Evolutionary conservation across 1,284 basidiomycete species (phyloP).

Genomic region (Porogramme epimiltina): DNA sequence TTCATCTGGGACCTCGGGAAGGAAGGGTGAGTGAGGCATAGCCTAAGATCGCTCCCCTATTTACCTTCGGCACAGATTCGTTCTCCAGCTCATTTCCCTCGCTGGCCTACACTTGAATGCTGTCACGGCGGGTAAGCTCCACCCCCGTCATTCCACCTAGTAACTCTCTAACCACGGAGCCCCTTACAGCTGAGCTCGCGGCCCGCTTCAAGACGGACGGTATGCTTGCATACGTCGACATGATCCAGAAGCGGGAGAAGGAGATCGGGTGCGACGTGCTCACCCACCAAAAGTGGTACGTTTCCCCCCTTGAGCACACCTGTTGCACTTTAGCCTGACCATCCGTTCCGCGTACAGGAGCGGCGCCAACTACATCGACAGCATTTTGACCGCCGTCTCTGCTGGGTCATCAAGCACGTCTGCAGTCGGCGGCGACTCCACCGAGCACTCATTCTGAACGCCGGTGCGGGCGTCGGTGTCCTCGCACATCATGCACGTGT

Average conservation of each 20-base stretch:
- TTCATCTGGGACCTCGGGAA: conserved; percentile 93
- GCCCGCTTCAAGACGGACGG: conserved; percentile 79
- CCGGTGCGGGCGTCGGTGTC: no score
- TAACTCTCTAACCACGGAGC: not conserved
- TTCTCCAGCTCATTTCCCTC: conserved; percentile 84
- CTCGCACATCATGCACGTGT: no score
- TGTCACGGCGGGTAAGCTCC: conserved; percentile 65
- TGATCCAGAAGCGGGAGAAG: conserved; percentile 86
- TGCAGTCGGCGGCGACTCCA: conserved; percentile 80
- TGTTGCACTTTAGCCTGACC: not conserved
- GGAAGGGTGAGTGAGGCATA: conserved; percentile 61
- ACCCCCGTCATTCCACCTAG: no score
- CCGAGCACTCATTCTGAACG: conserved; percentile 79
- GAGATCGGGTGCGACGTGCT: conserved; percentile 88
- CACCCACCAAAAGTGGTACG: conserved; percentile 7
- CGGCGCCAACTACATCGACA: conserved; percentile 86
- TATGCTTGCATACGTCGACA: conserved; percentile 86
- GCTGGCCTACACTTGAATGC: conserved; percentile 89
- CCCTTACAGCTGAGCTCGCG: conserved; percentile 67
- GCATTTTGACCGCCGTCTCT: conserved; percentile 75
- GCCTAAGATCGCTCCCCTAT: not conserved
- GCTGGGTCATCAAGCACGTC: conserved; percentile 85
- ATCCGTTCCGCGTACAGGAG: conserved; percentile 51
- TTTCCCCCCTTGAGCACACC: not conserved
- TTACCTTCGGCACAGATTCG: conserved; percentile 58